These are phyloP conservation scores for Closterium sp. DNA, from an alignment of 139 green algal species.

Conservation along the genomic window DNA sequence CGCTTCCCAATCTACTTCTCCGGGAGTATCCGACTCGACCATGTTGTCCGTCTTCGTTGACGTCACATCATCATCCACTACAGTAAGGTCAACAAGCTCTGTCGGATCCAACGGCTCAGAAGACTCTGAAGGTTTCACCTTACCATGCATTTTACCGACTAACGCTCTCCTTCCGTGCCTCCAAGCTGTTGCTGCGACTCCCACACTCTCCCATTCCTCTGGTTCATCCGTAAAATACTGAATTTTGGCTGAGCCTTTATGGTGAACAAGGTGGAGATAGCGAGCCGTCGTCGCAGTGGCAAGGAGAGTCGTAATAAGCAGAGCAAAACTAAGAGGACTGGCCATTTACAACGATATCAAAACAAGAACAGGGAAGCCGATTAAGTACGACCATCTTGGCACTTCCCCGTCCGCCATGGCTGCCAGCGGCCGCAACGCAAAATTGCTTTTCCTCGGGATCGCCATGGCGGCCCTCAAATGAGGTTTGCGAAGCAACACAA, in stretches of 20 bases:
- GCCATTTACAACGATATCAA: neutral
- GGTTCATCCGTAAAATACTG: neutral
- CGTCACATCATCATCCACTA: neutral
- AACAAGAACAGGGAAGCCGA: neutral
- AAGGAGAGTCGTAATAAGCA: neutral
- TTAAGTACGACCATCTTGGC: neutral
- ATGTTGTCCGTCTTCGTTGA: neutral
- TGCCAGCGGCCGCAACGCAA: neutral
- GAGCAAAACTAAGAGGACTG: neutral
- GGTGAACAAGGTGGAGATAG: neutral
- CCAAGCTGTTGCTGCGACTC: neutral
- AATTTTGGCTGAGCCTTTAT: neutral
- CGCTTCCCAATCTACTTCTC: neutral
- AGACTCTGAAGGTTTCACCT: neutral
- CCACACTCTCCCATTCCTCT: neutral
- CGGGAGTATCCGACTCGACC: too few species aligned
- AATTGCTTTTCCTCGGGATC: neutral
- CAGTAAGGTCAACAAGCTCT: neutral
- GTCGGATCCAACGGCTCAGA: neutral
- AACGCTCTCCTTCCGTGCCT: neutral
- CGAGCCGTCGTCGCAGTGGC: neutral
- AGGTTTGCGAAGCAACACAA: neutral
- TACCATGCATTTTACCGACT: neutral
- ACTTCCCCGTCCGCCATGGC: neutral
- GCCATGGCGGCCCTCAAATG: neutral